Evolutionary conservation across 495 filamentous ascomycete genomes (phyloP).

Genomic region (Neurospora cerealis): DNA sequence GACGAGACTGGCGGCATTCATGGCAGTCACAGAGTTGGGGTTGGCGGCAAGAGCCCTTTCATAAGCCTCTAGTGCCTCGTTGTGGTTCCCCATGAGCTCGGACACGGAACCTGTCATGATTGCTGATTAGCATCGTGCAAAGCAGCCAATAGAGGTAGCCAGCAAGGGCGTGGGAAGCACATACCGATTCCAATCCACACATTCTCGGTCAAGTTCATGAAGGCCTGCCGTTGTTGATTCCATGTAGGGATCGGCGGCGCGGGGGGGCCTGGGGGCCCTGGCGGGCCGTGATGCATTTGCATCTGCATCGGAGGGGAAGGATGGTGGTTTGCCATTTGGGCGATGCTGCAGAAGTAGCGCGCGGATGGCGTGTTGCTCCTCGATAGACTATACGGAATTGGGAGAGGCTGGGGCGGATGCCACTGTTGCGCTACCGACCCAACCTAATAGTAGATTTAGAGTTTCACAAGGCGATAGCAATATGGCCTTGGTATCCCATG

Average conservation of each 20-base stretch:
- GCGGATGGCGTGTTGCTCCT: neutral
- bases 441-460: neutral
- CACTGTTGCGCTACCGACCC: neutral
- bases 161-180: slow-evolving; percentile 13
- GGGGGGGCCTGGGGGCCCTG: slow-evolving; percentile 36
- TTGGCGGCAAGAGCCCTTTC: slow-evolving; percentile 83
- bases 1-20: slow-evolving; percentile 90
- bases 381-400: neutral
- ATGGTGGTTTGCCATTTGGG: slow-evolving; percentile 44
- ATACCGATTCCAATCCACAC: slow-evolving; percentile 94
- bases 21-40: slow-evolving; percentile 79
- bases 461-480: neutral
- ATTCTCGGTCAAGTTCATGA: slow-evolving; percentile 58
- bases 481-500: neutral
- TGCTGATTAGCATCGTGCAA: slow-evolving; percentile 14
- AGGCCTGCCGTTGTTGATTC: slow-evolving; percentile 31
- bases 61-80: slow-evolving; percentile 80
- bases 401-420: neutral
- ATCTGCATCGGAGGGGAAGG: slow-evolving; percentile 46
- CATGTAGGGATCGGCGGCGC: slow-evolving; percentile 22
- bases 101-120: slow-evolving; percentile 59
- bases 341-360: neutral
- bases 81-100: slow-evolving; percentile 81
- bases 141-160: neutral
- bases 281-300: slow-evolving; percentile 47